These are phyloP conservation scores for Leucosporidium scottii DNA, from an alignment of 768 basidiomycete species.

Conservation along the genomic window DNA sequence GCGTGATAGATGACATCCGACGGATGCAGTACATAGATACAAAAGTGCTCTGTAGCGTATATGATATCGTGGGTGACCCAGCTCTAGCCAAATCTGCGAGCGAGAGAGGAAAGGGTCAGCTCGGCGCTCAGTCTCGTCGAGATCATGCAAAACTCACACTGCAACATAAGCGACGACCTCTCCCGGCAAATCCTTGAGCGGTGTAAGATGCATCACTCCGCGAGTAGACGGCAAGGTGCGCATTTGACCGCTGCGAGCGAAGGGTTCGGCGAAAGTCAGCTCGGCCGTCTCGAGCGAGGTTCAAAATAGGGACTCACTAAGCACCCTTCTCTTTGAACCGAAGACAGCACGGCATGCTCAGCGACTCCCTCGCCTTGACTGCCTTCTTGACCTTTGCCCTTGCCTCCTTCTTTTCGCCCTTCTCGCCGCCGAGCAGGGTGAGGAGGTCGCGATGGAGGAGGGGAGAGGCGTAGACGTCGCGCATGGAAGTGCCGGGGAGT, in stretches of 20 bases:
- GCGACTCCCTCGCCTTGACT: not conserved
- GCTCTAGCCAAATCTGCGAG: too few species aligned
- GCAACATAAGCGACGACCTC: constrained; percentile 12
- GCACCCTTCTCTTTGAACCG: constrained; percentile 5
- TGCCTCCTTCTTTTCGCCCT: not conserved
- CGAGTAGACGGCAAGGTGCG: not conserved
- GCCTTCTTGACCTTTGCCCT: constrained; percentile 3
- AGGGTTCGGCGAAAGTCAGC: not conserved
- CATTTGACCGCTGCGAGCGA: not conserved
- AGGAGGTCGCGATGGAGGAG: constrained; percentile 23
- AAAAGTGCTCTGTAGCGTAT: too few species aligned
- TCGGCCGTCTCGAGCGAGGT: not conserved
- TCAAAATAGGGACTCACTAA: not conserved
- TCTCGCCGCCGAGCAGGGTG: constrained; percentile 8
- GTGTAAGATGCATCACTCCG: constrained; percentile 19
- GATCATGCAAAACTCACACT: constrained; percentile 4
- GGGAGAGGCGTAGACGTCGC: constrained; percentile 8
- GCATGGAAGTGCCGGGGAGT: constrained; percentile 13
- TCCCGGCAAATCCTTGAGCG: constrained; percentile 9
- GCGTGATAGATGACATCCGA: too few species aligned
- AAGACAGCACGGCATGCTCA: constrained; percentile 13
- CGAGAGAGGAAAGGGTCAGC: too few species aligned
- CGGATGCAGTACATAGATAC: too few species aligned
- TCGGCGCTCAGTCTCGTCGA: too few species aligned
- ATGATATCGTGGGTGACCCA: too few species aligned